phyloP scores from a whole-genome alignment of 192 early-diverging fungal species.

The Hyaloraphidium curvatum region DNA sequence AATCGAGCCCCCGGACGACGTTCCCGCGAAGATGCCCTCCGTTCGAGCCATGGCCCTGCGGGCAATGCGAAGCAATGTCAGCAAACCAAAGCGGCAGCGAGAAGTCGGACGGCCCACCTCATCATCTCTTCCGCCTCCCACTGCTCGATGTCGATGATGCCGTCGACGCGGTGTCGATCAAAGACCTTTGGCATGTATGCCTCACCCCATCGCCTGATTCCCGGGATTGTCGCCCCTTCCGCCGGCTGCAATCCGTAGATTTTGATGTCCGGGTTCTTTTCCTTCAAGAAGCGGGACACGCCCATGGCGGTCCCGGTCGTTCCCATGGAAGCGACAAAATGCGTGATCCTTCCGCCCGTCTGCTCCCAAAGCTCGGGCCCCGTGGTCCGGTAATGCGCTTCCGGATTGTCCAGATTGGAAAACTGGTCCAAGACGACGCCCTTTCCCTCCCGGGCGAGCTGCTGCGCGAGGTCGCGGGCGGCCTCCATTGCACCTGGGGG shows the following conservation, averaged over 20 bases:
- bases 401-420: background rate
- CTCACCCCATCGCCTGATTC: background rate
- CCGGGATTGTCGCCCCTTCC: background rate
- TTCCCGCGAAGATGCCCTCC: background rate
- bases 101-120: no score
- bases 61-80: no score
- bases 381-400: background rate
- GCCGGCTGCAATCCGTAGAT: background rate
- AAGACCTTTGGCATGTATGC: background rate
- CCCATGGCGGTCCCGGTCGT: conserved; percentile 2
- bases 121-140: background rate
- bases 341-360: background rate
- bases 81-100: no score
- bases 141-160: background rate
- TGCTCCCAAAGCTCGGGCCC: conserved; percentile 1
- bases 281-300: background rate
- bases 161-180: background rate
- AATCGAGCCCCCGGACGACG: background rate
- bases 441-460: background rate
- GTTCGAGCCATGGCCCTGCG: background rate
- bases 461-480: background rate
- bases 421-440: conserved; percentile 1
- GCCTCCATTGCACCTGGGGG: conserved; percentile 2
- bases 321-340: background rate
- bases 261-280: background rate